These are phyloP conservation scores for Mortierella sp. DNA, from an alignment of 371 early-diverging fungal genomes.

Conservation along the genomic window DNA sequence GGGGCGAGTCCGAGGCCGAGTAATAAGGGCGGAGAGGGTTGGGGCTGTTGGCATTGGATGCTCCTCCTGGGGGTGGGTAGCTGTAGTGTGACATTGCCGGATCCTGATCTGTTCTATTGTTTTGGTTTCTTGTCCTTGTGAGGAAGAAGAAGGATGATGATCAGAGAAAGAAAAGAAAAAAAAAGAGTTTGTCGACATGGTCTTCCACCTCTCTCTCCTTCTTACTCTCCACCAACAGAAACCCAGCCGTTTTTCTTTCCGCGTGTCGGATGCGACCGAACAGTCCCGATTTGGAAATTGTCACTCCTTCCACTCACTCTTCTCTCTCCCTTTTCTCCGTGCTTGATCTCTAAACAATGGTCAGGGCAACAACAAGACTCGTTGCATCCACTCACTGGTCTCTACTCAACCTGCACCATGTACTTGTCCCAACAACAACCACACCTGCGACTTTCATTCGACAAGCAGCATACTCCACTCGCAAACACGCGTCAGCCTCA, in stretches of 20 bases:
- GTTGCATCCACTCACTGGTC: constrained; percentile 24
- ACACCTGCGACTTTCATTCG: background rate
- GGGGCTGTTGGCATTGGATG: constrained; percentile 54
- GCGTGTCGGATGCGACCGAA: background rate
- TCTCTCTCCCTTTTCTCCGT: too few species aligned
- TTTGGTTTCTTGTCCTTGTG: background rate
- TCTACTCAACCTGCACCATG: constrained; percentile 4
- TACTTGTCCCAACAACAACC: background rate
- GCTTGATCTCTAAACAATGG: background rate
- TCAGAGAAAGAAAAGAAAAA: background rate
- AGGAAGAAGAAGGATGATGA: constrained; percentile 4
- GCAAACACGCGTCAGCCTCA: background rate
- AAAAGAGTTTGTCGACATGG: background rate
- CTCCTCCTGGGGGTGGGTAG: constrained; percentile 54
- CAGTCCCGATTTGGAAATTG: constrained; percentile 16
- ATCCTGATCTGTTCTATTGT: constrained; percentile 8
- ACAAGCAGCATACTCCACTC: constrained; percentile 1
- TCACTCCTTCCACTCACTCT: background rate
- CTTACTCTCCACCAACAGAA: background rate
- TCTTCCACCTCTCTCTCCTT: background rate
- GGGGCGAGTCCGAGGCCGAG: constrained; percentile 48
- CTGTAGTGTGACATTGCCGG: constrained; percentile 30
- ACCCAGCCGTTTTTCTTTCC: background rate
- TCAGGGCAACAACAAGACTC: background rate
- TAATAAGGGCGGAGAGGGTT: constrained; percentile 60